phyloP scores from a whole-genome alignment of 192 early-diverging fungal species.

The Thamnidium elegans region DNA sequence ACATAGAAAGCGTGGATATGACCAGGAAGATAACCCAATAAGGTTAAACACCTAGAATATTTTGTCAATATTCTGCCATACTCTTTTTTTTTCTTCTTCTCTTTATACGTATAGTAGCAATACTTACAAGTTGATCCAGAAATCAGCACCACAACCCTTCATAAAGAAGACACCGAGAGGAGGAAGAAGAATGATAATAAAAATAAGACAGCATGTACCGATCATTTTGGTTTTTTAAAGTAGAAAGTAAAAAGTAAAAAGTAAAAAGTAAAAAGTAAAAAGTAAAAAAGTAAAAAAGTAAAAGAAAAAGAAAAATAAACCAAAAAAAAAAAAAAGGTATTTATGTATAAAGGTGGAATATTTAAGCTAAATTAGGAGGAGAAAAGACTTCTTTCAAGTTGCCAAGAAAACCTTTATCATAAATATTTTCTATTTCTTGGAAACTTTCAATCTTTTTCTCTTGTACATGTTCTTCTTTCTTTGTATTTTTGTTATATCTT shows the following conservation, averaged over 20 bases:
- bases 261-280: conserved; percentile 1
- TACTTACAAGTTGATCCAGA: conserved; percentile 49
- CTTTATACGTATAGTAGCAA: neutral
- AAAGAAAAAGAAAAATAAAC: too few species aligned
- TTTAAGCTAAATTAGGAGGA: conserved; percentile 16
- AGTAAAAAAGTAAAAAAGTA: neutral
- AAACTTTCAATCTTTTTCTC: conserved; percentile 20
- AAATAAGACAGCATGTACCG: conserved; percentile 35
- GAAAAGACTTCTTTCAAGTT: conserved; percentile 34
- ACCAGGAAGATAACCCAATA: conserved; percentile 32
- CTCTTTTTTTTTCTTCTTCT: neutral
- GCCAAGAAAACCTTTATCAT: conserved; percentile 32
- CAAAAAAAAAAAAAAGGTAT: conserved; percentile 4
- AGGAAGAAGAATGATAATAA: conserved; percentile 40
- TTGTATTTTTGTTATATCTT: neutral
- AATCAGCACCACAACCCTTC: conserved; percentile 41
- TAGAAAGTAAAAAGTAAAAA: neutral
- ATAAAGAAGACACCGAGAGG: conserved; percentile 55
- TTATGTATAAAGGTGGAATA: neutral
- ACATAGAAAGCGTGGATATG: conserved; percentile 38
- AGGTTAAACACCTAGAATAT: conserved; percentile 12
- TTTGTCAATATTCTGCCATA: too few species aligned
- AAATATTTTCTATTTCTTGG: conserved; percentile 37
- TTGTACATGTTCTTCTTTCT: neutral
- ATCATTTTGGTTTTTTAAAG: conserved; percentile 15